A percentile compares a stretch with the other conserved stretches of the same genome.
phyloP scores from a whole-genome alignment of 2,329 filamentous ascomycete species.

The Colletotrichum tabaci region DNA sequence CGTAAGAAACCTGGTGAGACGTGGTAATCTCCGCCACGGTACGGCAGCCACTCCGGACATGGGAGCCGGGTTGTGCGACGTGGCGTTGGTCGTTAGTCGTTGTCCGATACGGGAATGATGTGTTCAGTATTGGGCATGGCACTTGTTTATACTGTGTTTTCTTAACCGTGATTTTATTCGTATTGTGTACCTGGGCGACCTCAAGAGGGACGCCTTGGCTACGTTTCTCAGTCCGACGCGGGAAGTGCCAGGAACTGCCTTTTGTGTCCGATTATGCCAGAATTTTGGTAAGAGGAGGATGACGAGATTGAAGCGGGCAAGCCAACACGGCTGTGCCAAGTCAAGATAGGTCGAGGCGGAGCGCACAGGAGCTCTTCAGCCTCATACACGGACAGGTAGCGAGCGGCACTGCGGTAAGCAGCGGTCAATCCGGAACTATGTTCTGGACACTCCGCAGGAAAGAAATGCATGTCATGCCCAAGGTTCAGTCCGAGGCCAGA shows the following conservation, averaged over 20 bases:
- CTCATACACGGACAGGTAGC: not conserved
- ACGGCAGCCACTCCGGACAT: constrained; percentile 13
- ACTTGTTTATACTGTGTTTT: too few species aligned
- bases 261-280: not conserved
- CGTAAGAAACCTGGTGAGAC: constrained; percentile 33
- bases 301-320: not conserved
- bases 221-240: not conserved
- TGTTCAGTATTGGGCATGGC: too few species aligned
- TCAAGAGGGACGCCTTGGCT: too few species aligned
- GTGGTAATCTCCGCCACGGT: constrained; percentile 2
- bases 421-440: not conserved
- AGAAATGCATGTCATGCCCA: not conserved
- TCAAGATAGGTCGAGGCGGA: constrained; percentile 7
- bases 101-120: too few species aligned
- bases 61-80: constrained; percentile 29
- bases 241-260: constrained; percentile 18
- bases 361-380: constrained; percentile 3
- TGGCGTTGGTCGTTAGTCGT: constrained; percentile 14
- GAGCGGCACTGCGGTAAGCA: too few species aligned
- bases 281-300: not conserved
- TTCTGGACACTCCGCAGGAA: not conserved
- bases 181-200: too few species aligned
- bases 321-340: not conserved
- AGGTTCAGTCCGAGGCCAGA: not conserved
- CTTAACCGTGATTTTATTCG: too few species aligned